A percentile compares a stretch with the other conserved stretches of the same genome.
phyloP scores from a whole-genome alignment of 345 rosid species.

The Eucalyptus erythrocorys region DNA sequence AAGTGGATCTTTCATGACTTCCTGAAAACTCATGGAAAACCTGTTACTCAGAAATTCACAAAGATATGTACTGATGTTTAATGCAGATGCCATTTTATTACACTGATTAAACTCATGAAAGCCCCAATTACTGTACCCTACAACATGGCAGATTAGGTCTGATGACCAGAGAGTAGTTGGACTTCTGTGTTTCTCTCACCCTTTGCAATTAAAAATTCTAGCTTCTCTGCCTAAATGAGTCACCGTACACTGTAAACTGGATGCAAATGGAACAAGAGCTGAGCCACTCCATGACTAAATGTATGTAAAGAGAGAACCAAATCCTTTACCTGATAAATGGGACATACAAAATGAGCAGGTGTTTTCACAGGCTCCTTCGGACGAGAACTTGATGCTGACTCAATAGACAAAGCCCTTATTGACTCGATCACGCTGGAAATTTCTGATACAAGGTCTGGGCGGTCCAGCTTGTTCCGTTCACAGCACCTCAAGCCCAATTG shows the following conservation, averaged over 20 bases:
- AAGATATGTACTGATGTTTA: background rate
- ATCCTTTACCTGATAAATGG: constrained; percentile 70
- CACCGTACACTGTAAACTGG: background rate
- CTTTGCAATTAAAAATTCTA: background rate
- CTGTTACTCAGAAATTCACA: background rate
- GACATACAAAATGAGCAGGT: constrained; percentile 86
- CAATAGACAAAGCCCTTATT: constrained; percentile 23
- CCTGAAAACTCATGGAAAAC: constrained; percentile 22
- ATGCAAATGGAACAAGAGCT: background rate
- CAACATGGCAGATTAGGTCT: background rate
- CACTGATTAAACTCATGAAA: background rate
- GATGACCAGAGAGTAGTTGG: background rate
- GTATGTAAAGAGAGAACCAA: background rate
- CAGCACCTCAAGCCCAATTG: constrained; percentile 65
- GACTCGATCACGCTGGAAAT: constrained; percentile 38
- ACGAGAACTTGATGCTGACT: constrained; percentile 11
- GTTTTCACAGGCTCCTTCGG: constrained; percentile 30
- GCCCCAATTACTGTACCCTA: background rate
- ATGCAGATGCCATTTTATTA: background rate
- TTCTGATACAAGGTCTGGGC: constrained; percentile 51
- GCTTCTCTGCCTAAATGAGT: background rate
- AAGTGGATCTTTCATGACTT: constrained; percentile 75
- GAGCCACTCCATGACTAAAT: background rate
- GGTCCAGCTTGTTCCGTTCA: constrained; percentile 20
- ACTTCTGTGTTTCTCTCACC: background rate